These are phyloP conservation scores for Schizothecium vesticola DNA, from an alignment of 495 filamentous ascomycete species.

Conservation along the genomic window DNA sequence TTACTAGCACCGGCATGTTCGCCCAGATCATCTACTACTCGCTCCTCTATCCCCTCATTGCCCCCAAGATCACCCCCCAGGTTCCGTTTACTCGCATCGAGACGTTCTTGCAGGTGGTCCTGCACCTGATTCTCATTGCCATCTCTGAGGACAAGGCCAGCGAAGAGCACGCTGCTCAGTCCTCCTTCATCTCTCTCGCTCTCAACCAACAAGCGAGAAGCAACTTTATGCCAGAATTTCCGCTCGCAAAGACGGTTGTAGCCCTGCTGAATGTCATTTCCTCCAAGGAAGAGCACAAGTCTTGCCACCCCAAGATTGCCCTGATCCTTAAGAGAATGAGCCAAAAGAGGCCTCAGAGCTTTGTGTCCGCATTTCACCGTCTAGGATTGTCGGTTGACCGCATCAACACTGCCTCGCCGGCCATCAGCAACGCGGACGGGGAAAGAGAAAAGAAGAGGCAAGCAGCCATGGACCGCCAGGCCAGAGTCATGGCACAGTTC, in stretches of 20 bases:
- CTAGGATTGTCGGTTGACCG: slow-evolving; percentile 48
- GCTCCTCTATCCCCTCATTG: slow-evolving; percentile 67
- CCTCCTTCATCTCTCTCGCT: slow-evolving; percentile 66
- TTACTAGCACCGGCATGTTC: slow-evolving; percentile 80
- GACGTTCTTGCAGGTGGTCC: slow-evolving; percentile 81
- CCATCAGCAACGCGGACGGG: slow-evolving; percentile 53
- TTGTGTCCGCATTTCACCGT: slow-evolving; percentile 53
- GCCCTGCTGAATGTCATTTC: slow-evolving; percentile 69
- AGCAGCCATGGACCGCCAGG: slow-evolving; percentile 81
- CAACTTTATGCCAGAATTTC: slow-evolving; percentile 47
- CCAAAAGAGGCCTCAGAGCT: slow-evolving; percentile 67
- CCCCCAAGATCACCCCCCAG: slow-evolving; percentile 56
- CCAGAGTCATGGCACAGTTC: slow-evolving; percentile 92
- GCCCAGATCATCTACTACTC: slow-evolving; percentile 87
- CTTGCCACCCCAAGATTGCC: slow-evolving; percentile 77
- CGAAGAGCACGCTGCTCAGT: slow-evolving; percentile 44
- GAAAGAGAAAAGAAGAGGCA: slow-evolving; percentile 83
- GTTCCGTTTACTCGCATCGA: slow-evolving; percentile 81
- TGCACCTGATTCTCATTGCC: slow-evolving; percentile 81
- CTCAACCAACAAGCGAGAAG: slow-evolving; percentile 55
- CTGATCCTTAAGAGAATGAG: slow-evolving; percentile 82
- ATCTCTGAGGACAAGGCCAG: slow-evolving; percentile 69
- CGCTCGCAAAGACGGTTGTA: slow-evolving; percentile 60
- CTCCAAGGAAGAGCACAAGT: slow-evolving; percentile 64
- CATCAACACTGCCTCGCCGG: slow-evolving; percentile 50